Conservation (phyloP, 1,284 basidiomycete genomes). For the Boletus mariae region DNA sequence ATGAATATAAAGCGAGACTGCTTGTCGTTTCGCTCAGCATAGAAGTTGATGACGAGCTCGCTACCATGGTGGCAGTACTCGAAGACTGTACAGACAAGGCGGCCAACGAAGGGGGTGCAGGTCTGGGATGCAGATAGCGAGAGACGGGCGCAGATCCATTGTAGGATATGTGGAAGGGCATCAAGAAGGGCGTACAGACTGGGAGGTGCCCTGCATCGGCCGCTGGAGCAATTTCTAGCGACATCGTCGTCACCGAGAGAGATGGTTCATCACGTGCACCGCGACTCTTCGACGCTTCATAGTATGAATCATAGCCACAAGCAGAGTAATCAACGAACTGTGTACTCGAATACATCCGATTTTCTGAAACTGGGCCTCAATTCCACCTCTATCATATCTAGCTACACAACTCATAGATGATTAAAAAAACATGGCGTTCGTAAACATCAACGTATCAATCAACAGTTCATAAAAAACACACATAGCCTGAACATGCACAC, state of each 20-base stretch:
- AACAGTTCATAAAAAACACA: too few relatives aligned
- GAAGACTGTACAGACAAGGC: slow-evolving; percentile 12
- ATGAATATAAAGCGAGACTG: slow-evolving; percentile 7
- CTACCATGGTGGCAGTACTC: slow-evolving; percentile 17
- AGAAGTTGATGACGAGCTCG: slow-evolving; percentile 12
- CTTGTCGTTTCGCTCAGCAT: slow-evolving; percentile 5
- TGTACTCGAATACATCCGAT: too few relatives aligned
- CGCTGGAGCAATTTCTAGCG: slow-evolving; percentile 21
- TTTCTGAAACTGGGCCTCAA: too few relatives aligned
- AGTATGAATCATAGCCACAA: too few relatives aligned
- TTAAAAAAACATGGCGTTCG: too few relatives aligned
- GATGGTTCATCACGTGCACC: slow-evolving; percentile 20
- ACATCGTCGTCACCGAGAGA: slow-evolving; percentile 5
- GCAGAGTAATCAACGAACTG: too few relatives aligned
- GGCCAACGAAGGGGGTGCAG: slow-evolving; percentile 33
- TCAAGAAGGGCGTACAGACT: slow-evolving; percentile 54
- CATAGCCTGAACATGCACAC: too few relatives aligned
- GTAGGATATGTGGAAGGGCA: slow-evolving; percentile 77
- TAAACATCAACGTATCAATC: too few relatives aligned
- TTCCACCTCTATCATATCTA: too few relatives aligned
- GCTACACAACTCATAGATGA: too few relatives aligned
- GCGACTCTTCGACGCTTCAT: not conserved
- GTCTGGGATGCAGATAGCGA: slow-evolving; percentile 62
- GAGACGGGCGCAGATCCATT: slow-evolving; percentile 68
- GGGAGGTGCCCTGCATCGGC: slow-evolving; percentile 23